These are phyloP conservation scores for Aspergillus ochraceoroseus DNA, from an alignment of 2,329 filamentous ascomycete species.

Conservation along the genomic window DNA sequence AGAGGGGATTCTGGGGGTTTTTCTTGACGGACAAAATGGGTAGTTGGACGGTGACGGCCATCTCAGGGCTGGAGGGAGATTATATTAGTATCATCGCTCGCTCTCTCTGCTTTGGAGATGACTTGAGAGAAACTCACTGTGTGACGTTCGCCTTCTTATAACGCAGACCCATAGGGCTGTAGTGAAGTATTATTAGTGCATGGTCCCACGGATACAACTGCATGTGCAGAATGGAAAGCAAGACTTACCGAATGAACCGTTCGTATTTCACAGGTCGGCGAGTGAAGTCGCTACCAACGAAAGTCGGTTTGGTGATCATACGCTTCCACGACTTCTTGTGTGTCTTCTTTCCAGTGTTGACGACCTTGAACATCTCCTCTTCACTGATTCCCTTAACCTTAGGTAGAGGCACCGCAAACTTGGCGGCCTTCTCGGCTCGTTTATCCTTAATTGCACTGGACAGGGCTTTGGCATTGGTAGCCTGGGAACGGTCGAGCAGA, in stretches of 20 bases:
- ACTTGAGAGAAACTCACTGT: slow-evolving; percentile 29
- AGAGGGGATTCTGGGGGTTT: slow-evolving; percentile 83
- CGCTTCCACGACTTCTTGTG: slow-evolving; percentile 69
- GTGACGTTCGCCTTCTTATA: slow-evolving; percentile 74
- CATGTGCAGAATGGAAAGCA: neutral
- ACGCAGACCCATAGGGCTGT: slow-evolving; percentile 66
- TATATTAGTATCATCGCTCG: slow-evolving; percentile 15
- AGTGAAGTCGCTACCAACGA: slow-evolving; percentile 88
- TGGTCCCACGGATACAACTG: too few species aligned
- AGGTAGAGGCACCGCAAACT: slow-evolving; percentile 85
- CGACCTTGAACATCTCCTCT: slow-evolving; percentile 96
- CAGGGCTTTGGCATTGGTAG: slow-evolving; percentile 67
- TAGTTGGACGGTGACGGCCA: slow-evolving; percentile 82
- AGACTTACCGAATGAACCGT: slow-evolving; percentile 57
- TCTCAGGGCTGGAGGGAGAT: slow-evolving; percentile 52
- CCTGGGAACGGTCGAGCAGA: slow-evolving; percentile 75
- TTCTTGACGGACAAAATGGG: slow-evolving; percentile 75
- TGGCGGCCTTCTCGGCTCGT: slow-evolving; percentile 85
- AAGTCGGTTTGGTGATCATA: slow-evolving; percentile 74
- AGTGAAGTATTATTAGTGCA: too few species aligned
- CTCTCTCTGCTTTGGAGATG: slow-evolving; percentile 7
- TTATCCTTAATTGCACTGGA: slow-evolving; percentile 92
- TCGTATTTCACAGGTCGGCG: slow-evolving; percentile 74
- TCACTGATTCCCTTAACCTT: slow-evolving; percentile 92
- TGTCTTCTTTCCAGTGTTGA: slow-evolving; percentile 93